Percentiles rank a stretch among this genome's conserved stretches.
Evolutionary conservation across 345 rosid genomes (phyloP).

Genomic region (Syzygium oleosum): DNA sequence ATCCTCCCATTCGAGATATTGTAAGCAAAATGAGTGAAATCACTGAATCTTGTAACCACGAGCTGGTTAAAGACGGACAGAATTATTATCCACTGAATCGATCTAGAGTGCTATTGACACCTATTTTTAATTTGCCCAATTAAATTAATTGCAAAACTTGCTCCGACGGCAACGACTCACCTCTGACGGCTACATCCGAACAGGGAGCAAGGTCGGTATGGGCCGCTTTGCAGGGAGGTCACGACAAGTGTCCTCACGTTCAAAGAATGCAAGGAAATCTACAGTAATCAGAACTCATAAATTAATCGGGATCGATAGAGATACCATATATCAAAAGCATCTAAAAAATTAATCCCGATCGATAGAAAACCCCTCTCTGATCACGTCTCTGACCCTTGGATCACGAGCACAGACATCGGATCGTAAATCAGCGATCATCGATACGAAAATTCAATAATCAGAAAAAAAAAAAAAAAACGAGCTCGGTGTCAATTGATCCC

Average conservation of each 20-base stretch:
- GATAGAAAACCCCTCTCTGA: accelerated
- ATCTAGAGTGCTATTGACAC: too few species aligned
- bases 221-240: too few species aligned
- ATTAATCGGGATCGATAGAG: neutral
- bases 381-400: neutral
- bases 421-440: accelerated
- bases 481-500: accelerated
- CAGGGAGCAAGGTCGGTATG: too few species aligned
- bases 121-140: too few species aligned
- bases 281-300: neutral
- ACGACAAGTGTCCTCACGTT: too few species aligned
- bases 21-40: neutral
- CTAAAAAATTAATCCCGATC: accelerated
- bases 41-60: neutral
- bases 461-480: neutral
- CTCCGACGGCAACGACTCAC: too few species aligned
- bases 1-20: neutral
- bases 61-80: neutral
- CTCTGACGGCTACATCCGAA: too few species aligned
- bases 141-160: too few species aligned
- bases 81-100: neutral
- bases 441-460: accelerated
- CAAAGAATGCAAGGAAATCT: too few species aligned
- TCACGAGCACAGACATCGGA: accelerated
- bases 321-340: neutral